A percentile compares a stretch with the other conserved stretches of the same genome.
Evolutionary conservation across 768 basidiomycete genomes (phyloP).

Genomic region (Leccinellum albellum): DNA sequence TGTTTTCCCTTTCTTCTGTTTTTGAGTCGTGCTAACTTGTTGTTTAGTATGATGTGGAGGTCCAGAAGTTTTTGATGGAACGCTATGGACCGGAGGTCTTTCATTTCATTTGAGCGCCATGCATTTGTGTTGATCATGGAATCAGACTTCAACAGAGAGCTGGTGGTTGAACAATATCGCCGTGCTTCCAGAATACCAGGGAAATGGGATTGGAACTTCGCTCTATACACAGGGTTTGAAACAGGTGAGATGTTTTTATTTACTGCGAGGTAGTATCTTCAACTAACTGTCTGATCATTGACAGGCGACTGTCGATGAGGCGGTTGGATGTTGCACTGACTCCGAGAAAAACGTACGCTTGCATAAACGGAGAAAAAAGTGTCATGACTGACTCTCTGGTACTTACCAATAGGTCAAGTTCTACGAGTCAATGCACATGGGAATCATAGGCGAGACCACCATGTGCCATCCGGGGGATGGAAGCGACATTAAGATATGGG

Average conservation of each 20-base stretch:
- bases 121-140: neutral
- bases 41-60: neutral
- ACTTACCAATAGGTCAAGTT: neutral
- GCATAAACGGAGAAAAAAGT: neutral
- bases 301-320: neutral
- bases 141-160: neutral
- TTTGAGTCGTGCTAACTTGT: neutral
- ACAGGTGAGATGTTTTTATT: neutral
- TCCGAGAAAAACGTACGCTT: constrained; percentile 2
- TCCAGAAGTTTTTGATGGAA: neutral
- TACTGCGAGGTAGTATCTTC: neutral
- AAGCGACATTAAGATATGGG: neutral
- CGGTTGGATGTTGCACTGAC: constrained; percentile 1
- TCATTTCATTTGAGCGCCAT: neutral
- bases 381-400: neutral
- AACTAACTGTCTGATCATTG: neutral
- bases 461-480: neutral
- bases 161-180: constrained; percentile 5
- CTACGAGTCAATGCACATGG: neutral
- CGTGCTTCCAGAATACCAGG: constrained; percentile 1
- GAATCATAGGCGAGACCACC: neutral
- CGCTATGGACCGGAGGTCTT: constrained; percentile 1
- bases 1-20: neutral
- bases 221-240: neutral
- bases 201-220: constrained; percentile 1